Evolutionary conservation across 228 moss, liverwort and hornwort genomes (phyloP).

Genomic region (Sphagnum fallax): DNA sequence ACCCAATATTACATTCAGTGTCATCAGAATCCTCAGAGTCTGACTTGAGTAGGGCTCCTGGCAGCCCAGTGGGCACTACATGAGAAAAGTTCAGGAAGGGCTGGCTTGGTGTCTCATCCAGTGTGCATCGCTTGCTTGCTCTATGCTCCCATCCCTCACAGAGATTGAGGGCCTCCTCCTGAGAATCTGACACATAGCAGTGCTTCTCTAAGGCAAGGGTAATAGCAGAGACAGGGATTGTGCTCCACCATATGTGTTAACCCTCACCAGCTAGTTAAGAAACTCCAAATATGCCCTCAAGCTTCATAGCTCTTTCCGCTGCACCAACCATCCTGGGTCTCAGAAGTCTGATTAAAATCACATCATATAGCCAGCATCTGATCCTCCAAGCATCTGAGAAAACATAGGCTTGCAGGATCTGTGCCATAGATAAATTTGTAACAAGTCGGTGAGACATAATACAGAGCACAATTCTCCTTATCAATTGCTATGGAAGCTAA

Average conservation of each 20-base stretch:
- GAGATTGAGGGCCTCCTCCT: slow-evolving; percentile 34
- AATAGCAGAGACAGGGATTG: slow-evolving; percentile 18
- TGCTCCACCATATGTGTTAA: background rate
- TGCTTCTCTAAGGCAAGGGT: slow-evolving; percentile 10
- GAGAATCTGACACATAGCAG: slow-evolving; percentile 31
- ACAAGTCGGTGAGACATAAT: no score
- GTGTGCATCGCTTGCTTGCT: slow-evolving; percentile 20
- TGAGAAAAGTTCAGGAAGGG: slow-evolving; percentile 5
- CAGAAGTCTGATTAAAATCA: no score
- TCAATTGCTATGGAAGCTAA: no score
- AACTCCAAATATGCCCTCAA: no score
- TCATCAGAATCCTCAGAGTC: slow-evolving; percentile 33
- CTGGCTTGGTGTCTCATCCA: slow-evolving; percentile 55
- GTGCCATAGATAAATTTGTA: no score
- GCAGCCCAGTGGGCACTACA: slow-evolving; percentile 5
- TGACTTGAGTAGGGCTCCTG: slow-evolving; percentile 15
- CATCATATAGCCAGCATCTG: no score
- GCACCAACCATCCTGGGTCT: no score
- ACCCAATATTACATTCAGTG: slow-evolving; percentile 11
- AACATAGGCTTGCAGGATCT: no score
- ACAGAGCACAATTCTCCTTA: no score
- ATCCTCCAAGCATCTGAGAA: no score
- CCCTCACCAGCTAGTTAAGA: no score
- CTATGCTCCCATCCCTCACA: slow-evolving; percentile 28
- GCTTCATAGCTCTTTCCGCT: no score